Evolutionary conservation across 257 asterid species (phyloP), one percentile per base, ranked within the genome.

Genomic region (Cordia subcordata): DNA sequence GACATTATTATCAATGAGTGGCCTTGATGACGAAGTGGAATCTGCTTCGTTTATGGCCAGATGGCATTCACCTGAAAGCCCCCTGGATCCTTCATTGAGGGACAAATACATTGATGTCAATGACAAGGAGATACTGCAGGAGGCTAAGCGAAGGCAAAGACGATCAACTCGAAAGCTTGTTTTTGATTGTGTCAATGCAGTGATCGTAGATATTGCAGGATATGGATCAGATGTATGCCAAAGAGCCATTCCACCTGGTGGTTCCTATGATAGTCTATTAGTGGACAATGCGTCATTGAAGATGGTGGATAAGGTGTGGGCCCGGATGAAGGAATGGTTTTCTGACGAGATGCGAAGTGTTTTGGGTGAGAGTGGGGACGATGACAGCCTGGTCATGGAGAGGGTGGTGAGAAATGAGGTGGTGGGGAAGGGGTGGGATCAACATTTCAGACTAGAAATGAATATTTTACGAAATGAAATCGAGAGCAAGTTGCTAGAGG

Each of bases 11-110:
- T 78, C 94, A 0, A 79, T 71, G 53, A 83, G 90, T 13, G 90
- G 88, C 64, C 80, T 88, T 46, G 90, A 80, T 49, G 80, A 70
- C 1, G 83, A 80, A 65, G 69, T 68, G 65, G 89, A 62, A 55
- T 49, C 81, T 4, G 70, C 64, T 63, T 68, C 81, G 13, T 78
- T 68, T 64, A 20, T 75, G 38, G 57, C 83, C 57, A 74, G 81
- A 60, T 87, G 94, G 91, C 85, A 87, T 77, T 83, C 98, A 11
- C 82, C 82, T 8, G 87, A 80, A 58, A 86, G 95, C 76, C 97
- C 94, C 3, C 69, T 92, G 35, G 85, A 92, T 74, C 99, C 97
- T 15, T 84, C 81, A 3, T 61, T 92, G 57, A 73, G 96, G 72
- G 94, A 88, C 55, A 84, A 66, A 57, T 92, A 82, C 63, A 67